phyloP scores from a whole-genome alignment of 805 yeast genomes.

The Kurtzmaniella fragi region DNA sequence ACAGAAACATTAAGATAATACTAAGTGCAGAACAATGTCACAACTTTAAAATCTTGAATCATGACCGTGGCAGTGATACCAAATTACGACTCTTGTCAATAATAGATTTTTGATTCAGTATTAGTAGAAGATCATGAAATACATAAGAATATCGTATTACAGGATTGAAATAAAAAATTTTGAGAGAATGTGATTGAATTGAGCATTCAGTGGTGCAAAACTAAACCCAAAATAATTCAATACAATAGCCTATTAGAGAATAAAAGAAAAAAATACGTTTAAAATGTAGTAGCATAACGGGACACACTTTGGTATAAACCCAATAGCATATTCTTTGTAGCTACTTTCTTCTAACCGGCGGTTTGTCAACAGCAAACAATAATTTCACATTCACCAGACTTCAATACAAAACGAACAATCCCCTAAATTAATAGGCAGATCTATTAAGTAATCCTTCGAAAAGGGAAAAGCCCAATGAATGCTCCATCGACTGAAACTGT shows the following conservation, averaged over 20 bases:
- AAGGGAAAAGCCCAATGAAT: slow-evolving; percentile 3
- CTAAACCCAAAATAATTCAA: too few relatives aligned
- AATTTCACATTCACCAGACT: slow-evolving; percentile 11
- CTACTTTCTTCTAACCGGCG: slow-evolving; percentile 37
- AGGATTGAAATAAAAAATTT: too few relatives aligned
- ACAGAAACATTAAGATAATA: not conserved
- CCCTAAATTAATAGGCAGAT: slow-evolving; percentile 39
- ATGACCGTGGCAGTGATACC: too few relatives aligned
- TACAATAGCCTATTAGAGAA: too few relatives aligned
- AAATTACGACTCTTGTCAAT: too few relatives aligned
- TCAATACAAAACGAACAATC: slow-evolving; percentile 13
- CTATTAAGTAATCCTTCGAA: slow-evolving; percentile 17
- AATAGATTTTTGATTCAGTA: too few relatives aligned
- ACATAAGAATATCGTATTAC: too few relatives aligned
- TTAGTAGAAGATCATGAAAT: too few relatives aligned
- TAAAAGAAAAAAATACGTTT: too few relatives aligned
- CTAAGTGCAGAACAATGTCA: not conserved
- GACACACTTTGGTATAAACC: slow-evolving; percentile 33
- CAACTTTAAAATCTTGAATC: not conserved
- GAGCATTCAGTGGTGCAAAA: too few relatives aligned
- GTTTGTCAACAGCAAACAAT: slow-evolving; percentile 22
- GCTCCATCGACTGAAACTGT: slow-evolving; percentile 18
- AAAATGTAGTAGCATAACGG: slow-evolving; percentile 42
- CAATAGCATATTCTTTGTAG: slow-evolving; percentile 37
- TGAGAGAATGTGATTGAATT: too few relatives aligned